A percentile compares a stretch with the other conserved stretches of the same genome.
These are phyloP conservation scores for Talaromyces sp. DNA, from an alignment of 2,329 filamentous ascomycete species.

Conservation along the genomic window DNA sequence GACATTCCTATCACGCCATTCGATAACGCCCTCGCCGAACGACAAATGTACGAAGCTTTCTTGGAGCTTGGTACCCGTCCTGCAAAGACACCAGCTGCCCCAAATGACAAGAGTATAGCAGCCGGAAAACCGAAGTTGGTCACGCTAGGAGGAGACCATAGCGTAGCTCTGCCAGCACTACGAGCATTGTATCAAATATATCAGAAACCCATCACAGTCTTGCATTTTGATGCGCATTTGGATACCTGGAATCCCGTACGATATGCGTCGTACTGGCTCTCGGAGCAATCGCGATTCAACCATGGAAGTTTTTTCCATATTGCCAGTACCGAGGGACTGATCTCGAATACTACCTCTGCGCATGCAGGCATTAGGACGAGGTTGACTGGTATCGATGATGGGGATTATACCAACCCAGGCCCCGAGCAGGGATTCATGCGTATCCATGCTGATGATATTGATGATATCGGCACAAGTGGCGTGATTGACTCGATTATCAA, in stretches of 20 bases:
- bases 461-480: conserved; percentile 71
- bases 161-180: conserved; percentile 65
- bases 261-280: conserved; percentile 73
- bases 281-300: conserved; percentile 71
- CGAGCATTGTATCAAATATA: conserved; percentile 63
- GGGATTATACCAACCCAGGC: conserved; percentile 67
- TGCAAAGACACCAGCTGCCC: conserved; percentile 22
- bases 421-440: conserved; percentile 73
- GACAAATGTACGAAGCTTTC: conserved; percentile 81
- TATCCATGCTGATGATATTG: conserved; percentile 81
- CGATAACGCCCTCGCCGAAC: conserved; percentile 75
- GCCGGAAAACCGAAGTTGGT: conserved; percentile 54
- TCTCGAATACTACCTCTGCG: conserved; percentile 69
- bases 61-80: conserved; percentile 59
- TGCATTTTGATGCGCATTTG: conserved; percentile 76
- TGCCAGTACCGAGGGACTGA: conserved; percentile 74
- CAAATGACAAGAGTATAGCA: conserved; percentile 32
- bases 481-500: conserved; percentile 68
- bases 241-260: conserved; percentile 80
- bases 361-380: conserved; percentile 81
- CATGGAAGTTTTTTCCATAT: conserved; percentile 93
- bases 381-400: conserved; percentile 62
- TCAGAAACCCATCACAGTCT: conserved; percentile 61
- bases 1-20: conserved; percentile 85
- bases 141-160: conserved; percentile 71